Evolutionary conservation across 495 filamentous ascomycete genomes (phyloP).

Genomic region (Aspergillus homomorphus): DNA sequence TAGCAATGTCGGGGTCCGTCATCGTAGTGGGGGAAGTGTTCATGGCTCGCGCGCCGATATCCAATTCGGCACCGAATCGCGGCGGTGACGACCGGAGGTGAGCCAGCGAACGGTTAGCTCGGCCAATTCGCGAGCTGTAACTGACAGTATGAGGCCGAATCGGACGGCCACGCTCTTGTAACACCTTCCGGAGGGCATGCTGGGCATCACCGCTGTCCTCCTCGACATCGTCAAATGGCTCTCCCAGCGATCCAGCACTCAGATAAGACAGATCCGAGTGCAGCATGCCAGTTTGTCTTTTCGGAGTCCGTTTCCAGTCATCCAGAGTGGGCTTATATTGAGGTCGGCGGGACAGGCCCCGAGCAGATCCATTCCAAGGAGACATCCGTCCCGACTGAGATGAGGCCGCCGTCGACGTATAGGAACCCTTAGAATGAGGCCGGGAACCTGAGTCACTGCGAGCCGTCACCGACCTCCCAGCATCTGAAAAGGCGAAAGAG

Average conservation of each 20-base stretch:
- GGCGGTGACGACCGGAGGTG: conserved; percentile 47
- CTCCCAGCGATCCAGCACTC: conserved; percentile 46
- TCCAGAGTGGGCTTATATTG: conserved; percentile 31
- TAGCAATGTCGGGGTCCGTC: conserved; percentile 64
- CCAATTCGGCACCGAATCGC: conserved; percentile 39
- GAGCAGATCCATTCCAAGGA: conserved; percentile 39
- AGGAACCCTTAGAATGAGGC: conserved; percentile 50
- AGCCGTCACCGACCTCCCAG: conserved; percentile 43
- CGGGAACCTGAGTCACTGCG: conserved; percentile 56
- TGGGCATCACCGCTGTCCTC: conserved; percentile 54
- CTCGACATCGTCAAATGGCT: conserved; percentile 51
- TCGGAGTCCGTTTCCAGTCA: conserved; percentile 36
- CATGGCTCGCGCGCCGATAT: conserved; percentile 35
- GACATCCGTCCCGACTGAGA: conserved; percentile 43
- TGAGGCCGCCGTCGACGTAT: conserved; percentile 44
- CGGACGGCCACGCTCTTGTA: conserved; percentile 59
- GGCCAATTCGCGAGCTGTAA: conserved; percentile 29
- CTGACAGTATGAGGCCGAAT: conserved; percentile 35
- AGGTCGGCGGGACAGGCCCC: conserved; percentile 27
- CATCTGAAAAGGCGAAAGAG: conserved; percentile 60
- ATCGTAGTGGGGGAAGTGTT: conserved; percentile 64
- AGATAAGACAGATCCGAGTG: conserved; percentile 37
- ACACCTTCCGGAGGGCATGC: conserved; percentile 68
- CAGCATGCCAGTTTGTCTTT: conserved; percentile 33
- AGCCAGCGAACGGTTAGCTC: conserved; percentile 34